Conservation (phyloP, 1,284 basidiomycete species). For the Papiliotrema fonsecae region DNA sequence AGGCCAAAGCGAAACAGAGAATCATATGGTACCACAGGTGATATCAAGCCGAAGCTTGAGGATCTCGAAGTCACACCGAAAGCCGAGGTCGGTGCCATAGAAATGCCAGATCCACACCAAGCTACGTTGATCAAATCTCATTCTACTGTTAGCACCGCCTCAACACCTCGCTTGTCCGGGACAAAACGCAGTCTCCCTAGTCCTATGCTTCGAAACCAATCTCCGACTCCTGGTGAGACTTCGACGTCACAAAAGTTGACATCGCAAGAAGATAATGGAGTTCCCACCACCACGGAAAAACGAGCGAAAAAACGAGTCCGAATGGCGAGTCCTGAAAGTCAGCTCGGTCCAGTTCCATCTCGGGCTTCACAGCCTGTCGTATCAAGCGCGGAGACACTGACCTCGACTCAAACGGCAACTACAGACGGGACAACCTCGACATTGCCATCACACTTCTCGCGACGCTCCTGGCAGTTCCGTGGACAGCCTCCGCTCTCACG, state of each 20-base stretch:
- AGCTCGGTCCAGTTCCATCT: conserved; percentile 10
- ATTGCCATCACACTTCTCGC: conserved; percentile 10
- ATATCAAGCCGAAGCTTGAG: conserved; percentile 18
- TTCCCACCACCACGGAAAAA: not conserved
- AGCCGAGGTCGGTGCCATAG: conserved; percentile 2
- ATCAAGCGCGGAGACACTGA: conserved; percentile 7
- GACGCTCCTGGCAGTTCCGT: conserved; percentile 53
- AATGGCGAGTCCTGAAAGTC: conserved; percentile 16
- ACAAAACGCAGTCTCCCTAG: conserved; percentile 11
- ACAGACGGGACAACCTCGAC: conserved; percentile 14
- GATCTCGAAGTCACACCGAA: not conserved
- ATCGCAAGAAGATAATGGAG: not conserved
- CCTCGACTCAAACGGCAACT: conserved; percentile 1
- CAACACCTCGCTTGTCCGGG: not conserved
- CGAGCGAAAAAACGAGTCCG: conserved; percentile 20
- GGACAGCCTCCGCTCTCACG: conserved; percentile 53
- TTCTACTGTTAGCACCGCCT: not conserved
- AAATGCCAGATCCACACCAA: conserved; percentile 3
- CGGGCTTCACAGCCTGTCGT: not conserved
- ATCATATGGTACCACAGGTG: not conserved
- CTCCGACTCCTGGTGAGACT: not conserved
- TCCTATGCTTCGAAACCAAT: conserved; percentile 18
- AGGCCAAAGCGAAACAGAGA: not conserved
- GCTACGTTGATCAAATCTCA: not conserved
- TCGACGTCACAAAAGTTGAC: not conserved